A percentile compares a stretch with the other conserved stretches of the same genome.
Evolutionary conservation across 1,284 basidiomycete genomes (phyloP).

Genomic region (Phellopilus nigrolimitatus): DNA sequence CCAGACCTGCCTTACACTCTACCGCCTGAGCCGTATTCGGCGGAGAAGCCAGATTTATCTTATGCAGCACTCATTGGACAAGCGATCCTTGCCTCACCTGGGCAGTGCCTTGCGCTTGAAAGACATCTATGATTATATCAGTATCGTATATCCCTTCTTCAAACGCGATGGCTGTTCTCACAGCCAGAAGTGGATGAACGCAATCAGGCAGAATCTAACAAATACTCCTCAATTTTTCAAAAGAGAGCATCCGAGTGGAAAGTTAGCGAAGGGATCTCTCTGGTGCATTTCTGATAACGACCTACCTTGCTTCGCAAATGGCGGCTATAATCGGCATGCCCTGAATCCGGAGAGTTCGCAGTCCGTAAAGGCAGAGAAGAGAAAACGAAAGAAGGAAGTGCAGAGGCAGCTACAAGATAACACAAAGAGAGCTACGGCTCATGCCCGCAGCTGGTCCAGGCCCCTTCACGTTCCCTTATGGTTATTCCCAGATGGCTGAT

Average conservation of each 20-base stretch:
- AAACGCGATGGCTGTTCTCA: conserved; percentile 60
- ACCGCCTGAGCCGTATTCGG: conserved; percentile 78
- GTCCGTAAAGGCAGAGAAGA: conserved; percentile 14
- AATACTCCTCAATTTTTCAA: conserved; percentile 79
- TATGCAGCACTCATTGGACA: conserved; percentile 97
- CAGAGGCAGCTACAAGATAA: conserved; percentile 12
- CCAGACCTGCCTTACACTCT: conserved; percentile 67
- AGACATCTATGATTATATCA: conserved; percentile 96
- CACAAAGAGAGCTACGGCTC: conserved; percentile 9
- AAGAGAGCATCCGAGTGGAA: conserved; percentile 61
- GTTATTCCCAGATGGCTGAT: conserved; percentile 19
- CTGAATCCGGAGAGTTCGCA: conserved; percentile 13
- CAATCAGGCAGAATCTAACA: conserved; percentile 81
- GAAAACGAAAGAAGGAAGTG: conserved; percentile 18
- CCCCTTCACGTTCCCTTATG: conserved; percentile 13
- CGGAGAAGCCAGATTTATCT: conserved; percentile 74
- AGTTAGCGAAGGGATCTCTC: conserved; percentile 41
- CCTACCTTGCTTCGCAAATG: conserved; percentile 20
- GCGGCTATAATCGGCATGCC: conserved; percentile 20
- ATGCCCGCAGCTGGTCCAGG: background rate
- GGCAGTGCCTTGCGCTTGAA: conserved; percentile 86
- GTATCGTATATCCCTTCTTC: conserved; percentile 89
- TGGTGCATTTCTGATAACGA: conserved; percentile 58
- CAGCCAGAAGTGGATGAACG: conserved; percentile 93
- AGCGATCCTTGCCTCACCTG: conserved; percentile 81